Evolutionary conservation across 495 filamentous ascomycete genomes (phyloP).

Genomic region (Aspergillus heteromorphus): DNA sequence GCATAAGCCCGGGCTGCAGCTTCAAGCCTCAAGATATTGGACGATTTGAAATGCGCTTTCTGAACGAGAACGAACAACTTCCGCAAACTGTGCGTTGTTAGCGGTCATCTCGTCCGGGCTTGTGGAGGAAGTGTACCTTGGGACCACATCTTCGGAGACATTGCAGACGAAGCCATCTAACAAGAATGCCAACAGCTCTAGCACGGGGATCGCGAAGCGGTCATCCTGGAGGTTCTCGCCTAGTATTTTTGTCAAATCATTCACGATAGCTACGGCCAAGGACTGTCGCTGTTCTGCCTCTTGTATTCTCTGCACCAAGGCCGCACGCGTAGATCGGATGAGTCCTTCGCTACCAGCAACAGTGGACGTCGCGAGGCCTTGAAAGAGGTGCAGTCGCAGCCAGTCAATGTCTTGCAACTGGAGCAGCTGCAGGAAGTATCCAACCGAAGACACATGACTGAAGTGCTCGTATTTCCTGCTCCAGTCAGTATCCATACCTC

Average conservation of each 20-base stretch:
- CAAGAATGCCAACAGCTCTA: slow-evolving; percentile 72
- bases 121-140: slow-evolving; percentile 12
- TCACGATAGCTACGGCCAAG: slow-evolving; percentile 31
- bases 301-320: slow-evolving; percentile 50
- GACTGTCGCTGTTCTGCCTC: slow-evolving; percentile 29
- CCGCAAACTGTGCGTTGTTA: slow-evolving; percentile 38
- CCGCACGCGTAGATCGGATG: slow-evolving; percentile 65
- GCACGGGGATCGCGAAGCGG: slow-evolving; percentile 63
- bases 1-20: slow-evolving; percentile 75
- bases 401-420: slow-evolving; percentile 31
- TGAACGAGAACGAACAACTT: slow-evolving; percentile 63
- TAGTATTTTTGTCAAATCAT: slow-evolving; percentile 40
- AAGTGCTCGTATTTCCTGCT: slow-evolving; percentile 40
- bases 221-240: slow-evolving; percentile 51
- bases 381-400: slow-evolving; percentile 49
- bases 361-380: slow-evolving; percentile 76
- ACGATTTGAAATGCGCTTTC: slow-evolving; percentile 75
- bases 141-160: slow-evolving; percentile 13
- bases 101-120: background rate
- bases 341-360: slow-evolving; percentile 80
- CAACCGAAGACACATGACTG: slow-evolving; percentile 37
- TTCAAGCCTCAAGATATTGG: slow-evolving; percentile 70
- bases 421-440: slow-evolving; percentile 42
- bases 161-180: slow-evolving; percentile 44
- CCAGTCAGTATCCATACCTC: slow-evolving; percentile 15